Evolutionary conservation across 192 early-diverging fungal species (phyloP).

Genomic region (Coemansia sp.): DNA sequence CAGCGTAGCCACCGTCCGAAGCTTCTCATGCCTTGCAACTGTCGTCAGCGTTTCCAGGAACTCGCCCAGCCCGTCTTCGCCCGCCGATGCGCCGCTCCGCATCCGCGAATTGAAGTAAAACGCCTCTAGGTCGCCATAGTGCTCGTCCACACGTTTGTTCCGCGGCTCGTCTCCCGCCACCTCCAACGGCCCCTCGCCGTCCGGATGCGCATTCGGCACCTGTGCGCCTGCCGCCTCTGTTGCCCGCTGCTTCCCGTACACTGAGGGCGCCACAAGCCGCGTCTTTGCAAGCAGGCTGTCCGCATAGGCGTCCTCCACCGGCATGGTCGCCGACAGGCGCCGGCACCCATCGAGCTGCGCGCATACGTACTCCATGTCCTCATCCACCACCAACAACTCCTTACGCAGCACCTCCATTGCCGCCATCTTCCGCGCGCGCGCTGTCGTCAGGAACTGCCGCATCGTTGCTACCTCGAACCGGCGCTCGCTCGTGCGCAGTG

Average conservation of each 20-base stretch:
- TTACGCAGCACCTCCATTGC: conserved; percentile 49
- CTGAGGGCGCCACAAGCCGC: background rate
- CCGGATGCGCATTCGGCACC: conserved; percentile 32
- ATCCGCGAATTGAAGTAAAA: conserved; percentile 72
- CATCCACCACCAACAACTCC: conserved; percentile 48
- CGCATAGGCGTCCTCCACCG: conserved; percentile 11
- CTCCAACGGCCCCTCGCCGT: background rate
- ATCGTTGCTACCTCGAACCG: conserved; percentile 64
- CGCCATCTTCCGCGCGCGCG: conserved; percentile 61
- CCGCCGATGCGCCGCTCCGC: conserved; percentile 29
- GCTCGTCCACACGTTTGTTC: conserved; percentile 57
- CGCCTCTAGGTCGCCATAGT: conserved; percentile 72
- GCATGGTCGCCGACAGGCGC: background rate
- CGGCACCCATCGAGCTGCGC: conserved; percentile 39
- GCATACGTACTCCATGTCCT: conserved; percentile 44
- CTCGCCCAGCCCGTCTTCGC: conserved; percentile 43
- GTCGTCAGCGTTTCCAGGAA: conserved; percentile 65
- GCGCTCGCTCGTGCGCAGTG: conserved; percentile 59
- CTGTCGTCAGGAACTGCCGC: conserved; percentile 66
- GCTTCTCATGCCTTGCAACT: conserved; percentile 69
- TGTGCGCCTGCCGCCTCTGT: conserved; percentile 30
- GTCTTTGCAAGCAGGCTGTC: conserved; percentile 17
- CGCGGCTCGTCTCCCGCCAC: conserved; percentile 9
- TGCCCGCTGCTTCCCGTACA: conserved; percentile 6
- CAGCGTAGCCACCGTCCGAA: conserved; percentile 76